Percentiles rank a stretch among this genome's conserved stretches.
Evolutionary conservation across 228 moss, liverwort and hornwort species (phyloP).

Genomic region (Sphagnum magellanicum): DNA sequence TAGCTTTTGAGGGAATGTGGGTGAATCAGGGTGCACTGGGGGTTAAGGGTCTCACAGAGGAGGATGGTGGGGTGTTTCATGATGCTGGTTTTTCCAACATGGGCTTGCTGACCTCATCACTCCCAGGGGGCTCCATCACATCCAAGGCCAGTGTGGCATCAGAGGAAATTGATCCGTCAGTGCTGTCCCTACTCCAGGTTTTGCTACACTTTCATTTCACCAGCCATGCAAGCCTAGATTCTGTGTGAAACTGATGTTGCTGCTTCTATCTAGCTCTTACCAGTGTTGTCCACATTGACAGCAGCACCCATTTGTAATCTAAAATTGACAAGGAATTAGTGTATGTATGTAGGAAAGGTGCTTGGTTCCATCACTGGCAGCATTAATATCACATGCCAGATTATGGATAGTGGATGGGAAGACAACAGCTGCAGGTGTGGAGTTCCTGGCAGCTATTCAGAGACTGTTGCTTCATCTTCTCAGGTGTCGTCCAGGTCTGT

Average conservation of each 20-base stretch:
- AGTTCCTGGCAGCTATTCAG: slow-evolving; percentile 60
- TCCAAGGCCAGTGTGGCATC: slow-evolving; percentile 21
- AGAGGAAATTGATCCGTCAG: slow-evolving; percentile 64
- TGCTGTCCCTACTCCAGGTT: slow-evolving; percentile 87
- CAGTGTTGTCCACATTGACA: background rate
- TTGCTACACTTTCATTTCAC: background rate
- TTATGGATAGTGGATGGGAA: slow-evolving; percentile 44
- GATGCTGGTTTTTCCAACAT: slow-evolving; percentile 44
- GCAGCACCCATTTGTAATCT: slow-evolving; percentile 3
- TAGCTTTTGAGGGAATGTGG: background rate
- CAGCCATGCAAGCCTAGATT: background rate
- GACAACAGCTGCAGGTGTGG: slow-evolving; percentile 23
- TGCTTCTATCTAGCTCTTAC: background rate
- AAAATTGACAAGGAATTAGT: slow-evolving; percentile 34
- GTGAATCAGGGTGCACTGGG: slow-evolving; percentile 49
- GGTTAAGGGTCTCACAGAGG: slow-evolving; percentile 19
- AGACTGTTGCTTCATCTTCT: slow-evolving; percentile 61
- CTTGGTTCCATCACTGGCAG: slow-evolving; percentile 62
- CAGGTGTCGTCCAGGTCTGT: slow-evolving; percentile 88
- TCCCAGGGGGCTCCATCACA: slow-evolving; percentile 21
- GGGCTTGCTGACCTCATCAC: slow-evolving; percentile 24
- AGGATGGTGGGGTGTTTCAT: slow-evolving; percentile 38
- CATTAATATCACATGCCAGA: slow-evolving; percentile 53
- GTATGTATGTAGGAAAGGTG: slow-evolving; percentile 71
- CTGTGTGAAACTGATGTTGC: background rate